phyloP scores from a whole-genome alignment of 176 grass and related monocot genomes.

The Dendrocalamus sinicus region DNA sequence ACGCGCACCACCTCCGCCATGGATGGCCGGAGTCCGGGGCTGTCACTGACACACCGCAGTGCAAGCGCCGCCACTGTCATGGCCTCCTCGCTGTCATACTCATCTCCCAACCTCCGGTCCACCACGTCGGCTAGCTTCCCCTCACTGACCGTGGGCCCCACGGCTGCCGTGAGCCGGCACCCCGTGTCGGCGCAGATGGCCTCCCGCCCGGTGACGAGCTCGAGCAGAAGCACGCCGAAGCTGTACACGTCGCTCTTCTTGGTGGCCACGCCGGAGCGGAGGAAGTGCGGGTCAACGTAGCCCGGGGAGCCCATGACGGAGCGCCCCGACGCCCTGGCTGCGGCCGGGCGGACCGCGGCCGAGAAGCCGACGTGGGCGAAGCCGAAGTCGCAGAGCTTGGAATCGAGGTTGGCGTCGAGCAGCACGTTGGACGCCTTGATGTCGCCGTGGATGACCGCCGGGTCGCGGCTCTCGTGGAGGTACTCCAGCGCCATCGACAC shows the following conservation, averaged over 20 bases:
- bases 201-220: constrained; percentile 69
- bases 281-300: constrained; percentile 81
- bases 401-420: constrained; percentile 55
- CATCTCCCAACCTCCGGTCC: constrained; percentile 52
- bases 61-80: constrained; percentile 57
- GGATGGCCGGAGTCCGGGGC: constrained; percentile 63
- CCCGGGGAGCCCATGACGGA: constrained; percentile 73
- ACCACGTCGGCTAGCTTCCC: constrained; percentile 46
- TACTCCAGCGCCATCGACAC: constrained; percentile 74
- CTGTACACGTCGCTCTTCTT: constrained; percentile 97
- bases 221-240: constrained; percentile 88
- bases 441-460: constrained; percentile 80
- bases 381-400: constrained; percentile 88
- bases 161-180: constrained; percentile 46
- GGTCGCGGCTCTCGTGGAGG: constrained; percentile 76
- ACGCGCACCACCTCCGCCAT: constrained; percentile 70
- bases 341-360: constrained; percentile 42
- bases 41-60: constrained; percentile 46
- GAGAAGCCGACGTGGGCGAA: constrained; percentile 69
- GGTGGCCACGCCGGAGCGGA: constrained; percentile 70
- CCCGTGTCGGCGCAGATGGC: constrained; percentile 62
- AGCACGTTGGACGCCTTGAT: constrained; percentile 81
- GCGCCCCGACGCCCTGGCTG: constrained; percentile 20
- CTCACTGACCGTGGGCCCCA: constrained; percentile 41
- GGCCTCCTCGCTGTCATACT: constrained; percentile 58